Evolutionary conservation across 164 flowering plant genomes (phyloP), one percentile per base, ranked within the genome.

Genomic region (Nymphaea colorata): DNA sequence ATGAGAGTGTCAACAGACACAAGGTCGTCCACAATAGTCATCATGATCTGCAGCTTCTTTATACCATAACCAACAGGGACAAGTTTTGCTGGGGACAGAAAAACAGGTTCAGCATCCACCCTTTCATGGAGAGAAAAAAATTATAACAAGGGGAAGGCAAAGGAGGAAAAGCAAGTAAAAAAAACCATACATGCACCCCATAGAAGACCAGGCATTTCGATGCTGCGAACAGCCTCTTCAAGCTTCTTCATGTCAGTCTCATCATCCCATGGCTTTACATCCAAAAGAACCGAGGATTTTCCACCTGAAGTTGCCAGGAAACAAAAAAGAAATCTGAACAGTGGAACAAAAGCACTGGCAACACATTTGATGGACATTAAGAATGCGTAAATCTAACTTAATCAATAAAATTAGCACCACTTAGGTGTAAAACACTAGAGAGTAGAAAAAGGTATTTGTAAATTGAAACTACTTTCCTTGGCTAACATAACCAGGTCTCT

Each of bases 251-350:
- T 90, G 87, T 93, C 98, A 0, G 98, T 93, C 80, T 93, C 98
- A 77, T 93, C 98, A 76, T 93, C 98, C 98, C 98, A 93, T n/a
- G 98, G 98, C 69, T 93, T 93, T 61, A 93, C 85, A 75, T 93
- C 98, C 87, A 93, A 5, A 43, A 93, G 93, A 73, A 93, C 86
- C 12, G 97, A 93, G 36, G 98, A 93, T 67, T 93, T 93, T n/a
- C 98, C 98, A 78, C 94, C 97, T 89, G 63, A 65, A 59, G 45
- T 25, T 8, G 66, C 42, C 36, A 25, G 36, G 36, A 44, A 51
- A 10, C 64, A 61, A 61, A 17, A 61, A 61, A 55, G 2, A 55
- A 61, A 17, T 61, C 12, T 8, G 16, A 10, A 16, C 59, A 55
- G 10, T 55, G 16, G 59, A 8, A 55, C 36, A 25, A 25, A 25